Evolutionary conservation across 116 monocot species (phyloP).

Genomic region (Dioscorea cayenensis): DNA sequence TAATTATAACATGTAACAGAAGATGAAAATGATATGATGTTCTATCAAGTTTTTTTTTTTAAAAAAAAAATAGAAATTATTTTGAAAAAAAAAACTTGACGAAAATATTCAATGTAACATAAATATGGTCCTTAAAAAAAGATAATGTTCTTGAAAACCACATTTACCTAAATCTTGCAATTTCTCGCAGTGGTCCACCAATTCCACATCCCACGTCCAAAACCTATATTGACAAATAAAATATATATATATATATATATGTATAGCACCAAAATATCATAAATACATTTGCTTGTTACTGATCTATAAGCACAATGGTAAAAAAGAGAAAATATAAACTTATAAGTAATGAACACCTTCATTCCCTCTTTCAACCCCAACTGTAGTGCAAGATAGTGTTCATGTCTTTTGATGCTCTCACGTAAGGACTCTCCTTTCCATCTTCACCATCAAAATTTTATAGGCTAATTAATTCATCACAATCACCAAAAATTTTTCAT

Average conservation of each 20-base stretch:
- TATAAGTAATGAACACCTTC: constrained; percentile 45
- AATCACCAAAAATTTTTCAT: no score
- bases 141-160: neutral
- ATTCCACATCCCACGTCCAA: constrained; percentile 97
- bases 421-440: constrained; percentile 79
- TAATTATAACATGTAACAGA: no score
- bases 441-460: constrained; percentile 20
- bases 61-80: no score
- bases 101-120: no score
- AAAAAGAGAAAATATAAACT: neutral
- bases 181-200: constrained; percentile 92
- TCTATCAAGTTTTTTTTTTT: no score
- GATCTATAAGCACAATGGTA: no score
- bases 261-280: no score
- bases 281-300: no score
- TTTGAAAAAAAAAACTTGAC: no score
- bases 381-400: constrained; percentile 91
- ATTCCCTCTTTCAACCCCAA: constrained; percentile 75
- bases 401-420: constrained; percentile 93
- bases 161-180: constrained; percentile 82
- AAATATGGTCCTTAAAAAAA: no score
- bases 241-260: neutral
- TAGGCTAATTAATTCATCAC: no score
- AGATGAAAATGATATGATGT: no score
- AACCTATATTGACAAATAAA: constrained; percentile 40